phyloP scores from a whole-genome alignment of 106 monocot species.

The Cymbidium sinense region DNA sequence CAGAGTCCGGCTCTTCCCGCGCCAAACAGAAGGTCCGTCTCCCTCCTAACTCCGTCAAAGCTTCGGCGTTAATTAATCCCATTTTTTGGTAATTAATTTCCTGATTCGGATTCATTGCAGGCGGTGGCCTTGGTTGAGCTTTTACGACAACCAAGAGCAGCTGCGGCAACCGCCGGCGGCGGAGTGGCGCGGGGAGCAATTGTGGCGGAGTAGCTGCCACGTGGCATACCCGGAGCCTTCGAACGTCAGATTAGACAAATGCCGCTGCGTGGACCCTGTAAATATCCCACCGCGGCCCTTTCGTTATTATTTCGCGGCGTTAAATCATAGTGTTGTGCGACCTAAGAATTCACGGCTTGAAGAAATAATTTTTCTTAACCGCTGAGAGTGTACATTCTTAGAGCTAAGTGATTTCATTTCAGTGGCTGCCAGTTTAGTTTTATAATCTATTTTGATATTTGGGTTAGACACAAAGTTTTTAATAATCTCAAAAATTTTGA shows the following conservation, averaged over 20 bases:
- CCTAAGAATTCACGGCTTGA: no score
- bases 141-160: background rate
- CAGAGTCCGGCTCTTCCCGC: conserved; percentile 24
- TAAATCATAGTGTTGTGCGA: no score
- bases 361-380: no score
- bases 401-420: no score
- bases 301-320: no score
- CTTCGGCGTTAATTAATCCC: background rate
- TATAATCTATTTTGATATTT: no score
- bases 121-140: conserved; percentile 4
- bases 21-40: conserved; percentile 28
- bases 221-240: background rate
- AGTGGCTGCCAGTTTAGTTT: no score
- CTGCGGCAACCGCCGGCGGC: background rate
- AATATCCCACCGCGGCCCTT: background rate
- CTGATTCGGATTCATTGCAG: background rate
- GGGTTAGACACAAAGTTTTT: no score
- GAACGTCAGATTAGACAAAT: background rate
- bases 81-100: background rate
- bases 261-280: background rate
- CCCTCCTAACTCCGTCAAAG: background rate
- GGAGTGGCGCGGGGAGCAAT: background rate
- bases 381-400: no score
- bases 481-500: no score
- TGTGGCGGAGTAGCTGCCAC: background rate